These are phyloP conservation scores for Stipa capillata DNA, from an alignment of 176 grass and related monocot genomes.

Conservation along the genomic window DNA sequence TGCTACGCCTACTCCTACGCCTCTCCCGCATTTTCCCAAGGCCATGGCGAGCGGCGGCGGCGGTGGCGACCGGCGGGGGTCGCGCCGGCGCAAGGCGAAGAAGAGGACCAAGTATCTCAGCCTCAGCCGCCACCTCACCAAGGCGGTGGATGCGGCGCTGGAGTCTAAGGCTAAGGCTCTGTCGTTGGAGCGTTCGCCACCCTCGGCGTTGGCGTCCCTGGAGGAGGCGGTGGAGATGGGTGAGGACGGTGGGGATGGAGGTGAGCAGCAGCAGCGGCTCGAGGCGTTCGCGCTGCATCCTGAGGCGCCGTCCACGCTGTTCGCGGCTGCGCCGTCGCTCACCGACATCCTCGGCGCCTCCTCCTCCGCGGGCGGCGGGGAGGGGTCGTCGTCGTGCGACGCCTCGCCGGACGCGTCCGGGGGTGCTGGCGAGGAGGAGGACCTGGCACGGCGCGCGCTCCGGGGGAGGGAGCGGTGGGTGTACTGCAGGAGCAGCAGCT, in stretches of 20 bases:
- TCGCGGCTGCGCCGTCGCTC: slow-evolving; percentile 52
- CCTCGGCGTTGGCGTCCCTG: not conserved
- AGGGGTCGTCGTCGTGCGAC: not conserved
- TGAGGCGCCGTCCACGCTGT: slow-evolving; percentile 37
- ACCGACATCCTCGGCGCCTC: slow-evolving; percentile 65
- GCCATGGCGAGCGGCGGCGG: slow-evolving; percentile 19
- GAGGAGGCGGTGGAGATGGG: not conserved
- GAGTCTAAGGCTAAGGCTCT: not conserved
- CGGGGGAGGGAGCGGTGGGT: slow-evolving; percentile 78
- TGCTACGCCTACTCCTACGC: not conserved
- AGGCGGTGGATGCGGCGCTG: not conserved
- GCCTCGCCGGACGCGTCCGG: slow-evolving; percentile 27
- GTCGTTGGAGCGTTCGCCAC: not conserved
- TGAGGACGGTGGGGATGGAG: not conserved
- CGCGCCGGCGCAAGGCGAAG: slow-evolving; percentile 18
- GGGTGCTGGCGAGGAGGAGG: slow-evolving; percentile 23
- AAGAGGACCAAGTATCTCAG: slow-evolving; percentile 78
- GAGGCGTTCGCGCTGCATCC: slow-evolving; percentile 49
- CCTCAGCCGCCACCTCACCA: slow-evolving; percentile 37
- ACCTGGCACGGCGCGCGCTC: slow-evolving; percentile 59
- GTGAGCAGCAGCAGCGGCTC: slow-evolving; percentile 8
- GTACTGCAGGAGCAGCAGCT: slow-evolving; percentile 49
- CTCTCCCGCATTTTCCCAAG: not conserved
- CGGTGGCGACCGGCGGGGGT: not conserved
- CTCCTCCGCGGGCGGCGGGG: not conserved